phyloP scores from a whole-genome alignment of 805 yeast species.

The Blastobotrys peoriensis region DNA sequence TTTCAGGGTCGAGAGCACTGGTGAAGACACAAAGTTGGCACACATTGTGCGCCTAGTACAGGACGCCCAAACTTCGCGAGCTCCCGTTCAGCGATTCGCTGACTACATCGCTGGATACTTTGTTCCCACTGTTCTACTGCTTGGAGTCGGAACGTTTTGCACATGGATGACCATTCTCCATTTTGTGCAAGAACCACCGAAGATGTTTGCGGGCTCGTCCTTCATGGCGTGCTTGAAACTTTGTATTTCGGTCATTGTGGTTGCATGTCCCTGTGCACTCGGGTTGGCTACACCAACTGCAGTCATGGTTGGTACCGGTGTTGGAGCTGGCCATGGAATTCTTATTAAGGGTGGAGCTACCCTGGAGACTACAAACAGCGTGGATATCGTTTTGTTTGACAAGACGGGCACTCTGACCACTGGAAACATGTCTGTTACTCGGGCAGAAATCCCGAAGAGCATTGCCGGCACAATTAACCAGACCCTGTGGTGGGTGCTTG shows the following conservation, averaged over 20 bases:
- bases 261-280: slow-evolving; percentile 97
- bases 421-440: slow-evolving; percentile 60
- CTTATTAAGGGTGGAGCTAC: slow-evolving; percentile 90
- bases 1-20: slow-evolving; percentile 63
- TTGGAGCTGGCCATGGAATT: slow-evolving; percentile 86
- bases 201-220: slow-evolving; percentile 37
- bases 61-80: slow-evolving; percentile 81
- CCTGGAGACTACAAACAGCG: slow-evolving; percentile 62
- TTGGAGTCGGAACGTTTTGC: slow-evolving; percentile 62
- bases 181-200: slow-evolving; percentile 39
- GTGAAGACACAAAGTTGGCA: slow-evolving; percentile 78
- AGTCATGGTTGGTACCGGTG: slow-evolving; percentile 97
- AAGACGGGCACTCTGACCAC: slow-evolving; percentile 94
- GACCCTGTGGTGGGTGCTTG: slow-evolving; percentile 43
- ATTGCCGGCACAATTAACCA: slow-evolving; percentile 2
- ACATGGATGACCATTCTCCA: slow-evolving; percentile 49
- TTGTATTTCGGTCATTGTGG: slow-evolving; percentile 88
- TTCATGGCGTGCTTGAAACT: slow-evolving; percentile 66
- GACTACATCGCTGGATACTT: slow-evolving; percentile 80
- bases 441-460: slow-evolving; percentile 5
- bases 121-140: slow-evolving; percentile 64
- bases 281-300: slow-evolving; percentile 99
- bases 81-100: slow-evolving; percentile 87
- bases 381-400: slow-evolving; percentile 73
- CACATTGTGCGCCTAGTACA: slow-evolving; percentile 82